These are phyloP conservation scores for Plasmodium gaboni DNA, from an alignment of 169 alveolate genomes.

Conservation along the genomic window DNA sequence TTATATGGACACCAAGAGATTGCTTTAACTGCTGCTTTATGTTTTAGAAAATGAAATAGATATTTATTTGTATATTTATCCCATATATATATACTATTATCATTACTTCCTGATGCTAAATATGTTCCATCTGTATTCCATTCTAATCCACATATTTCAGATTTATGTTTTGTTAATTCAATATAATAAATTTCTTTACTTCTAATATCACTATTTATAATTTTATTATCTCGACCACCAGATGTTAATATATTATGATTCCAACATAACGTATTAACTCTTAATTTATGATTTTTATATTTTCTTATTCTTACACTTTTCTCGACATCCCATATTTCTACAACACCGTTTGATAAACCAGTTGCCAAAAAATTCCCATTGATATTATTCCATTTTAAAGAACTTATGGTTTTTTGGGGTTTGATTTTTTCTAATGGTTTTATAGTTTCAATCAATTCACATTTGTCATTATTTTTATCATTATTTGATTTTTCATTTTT, in stretches of 20 bases:
- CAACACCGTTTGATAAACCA: slow-evolving; percentile 92
- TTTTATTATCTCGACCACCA: slow-evolving; percentile 93
- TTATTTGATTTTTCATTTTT: neutral
- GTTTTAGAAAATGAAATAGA: slow-evolving; percentile 86
- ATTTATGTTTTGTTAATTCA: slow-evolving; percentile 88
- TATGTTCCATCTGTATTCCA: slow-evolving; percentile 92
- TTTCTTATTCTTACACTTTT: slow-evolving; percentile 77
- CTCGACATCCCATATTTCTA: slow-evolving; percentile 87
- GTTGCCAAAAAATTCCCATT: slow-evolving; percentile 91
- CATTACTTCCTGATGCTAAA: slow-evolving; percentile 97
- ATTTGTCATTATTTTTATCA: no score
- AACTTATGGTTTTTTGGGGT: slow-evolving; percentile 83
- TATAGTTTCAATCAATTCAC: no score
- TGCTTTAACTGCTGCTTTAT: slow-evolving; percentile 96
- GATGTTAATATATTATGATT: slow-evolving; percentile 87
- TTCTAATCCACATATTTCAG: slow-evolving; percentile 93
- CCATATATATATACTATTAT: slow-evolving; percentile 95
- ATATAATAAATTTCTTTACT: slow-evolving; percentile 79
- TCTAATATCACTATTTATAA: slow-evolving; percentile 90
- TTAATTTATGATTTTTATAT: slow-evolving; percentile 89
- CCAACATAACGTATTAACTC: slow-evolving; percentile 94
- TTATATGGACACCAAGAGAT: slow-evolving; percentile 98
- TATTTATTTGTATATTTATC: slow-evolving; percentile 85
- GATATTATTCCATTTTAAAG: slow-evolving; percentile 89
- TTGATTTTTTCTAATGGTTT: slow-evolving; percentile 18